These are phyloP conservation scores for Neltuma alba DNA, from an alignment of 306 rosid genomes.

Conservation along the genomic window DNA sequence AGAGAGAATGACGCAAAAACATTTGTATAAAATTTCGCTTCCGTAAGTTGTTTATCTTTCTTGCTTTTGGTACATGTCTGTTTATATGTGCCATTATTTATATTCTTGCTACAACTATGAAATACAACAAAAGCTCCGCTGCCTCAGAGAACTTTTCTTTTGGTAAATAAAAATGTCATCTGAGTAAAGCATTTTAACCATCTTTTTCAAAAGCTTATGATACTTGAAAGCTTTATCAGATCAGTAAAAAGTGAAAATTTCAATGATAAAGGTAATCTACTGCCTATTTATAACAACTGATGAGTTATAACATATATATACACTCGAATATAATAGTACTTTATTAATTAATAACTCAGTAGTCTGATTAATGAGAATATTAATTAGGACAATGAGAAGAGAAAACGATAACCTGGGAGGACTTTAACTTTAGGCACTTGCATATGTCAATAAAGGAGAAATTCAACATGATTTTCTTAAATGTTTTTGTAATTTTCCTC, in stretches of 20 bases:
- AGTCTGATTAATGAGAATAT: neutral
- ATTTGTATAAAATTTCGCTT: neutral
- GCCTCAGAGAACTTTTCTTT: slow-evolving; percentile 47
- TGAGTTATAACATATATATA: neutral
- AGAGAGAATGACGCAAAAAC: neutral
- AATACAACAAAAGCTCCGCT: neutral
- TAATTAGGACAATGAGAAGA: neutral
- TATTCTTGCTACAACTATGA: neutral
- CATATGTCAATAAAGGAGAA: too few species aligned
- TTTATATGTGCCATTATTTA: neutral
- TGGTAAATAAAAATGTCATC: slow-evolving; percentile 29
- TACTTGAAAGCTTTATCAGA: slow-evolving; percentile 39
- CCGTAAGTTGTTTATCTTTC: neutral
- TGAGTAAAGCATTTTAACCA: neutral
- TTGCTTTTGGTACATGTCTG: neutral
- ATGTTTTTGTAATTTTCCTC: slow-evolving; percentile 15
- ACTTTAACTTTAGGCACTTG: neutral
- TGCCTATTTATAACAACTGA: neutral
- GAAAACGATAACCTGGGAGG: slow-evolving; percentile 8
- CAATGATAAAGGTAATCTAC: slow-evolving; percentile 26
- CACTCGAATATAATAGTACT: neutral
- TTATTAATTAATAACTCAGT: neutral
- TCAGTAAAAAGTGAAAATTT: slow-evolving; percentile 27
- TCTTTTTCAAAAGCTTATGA: slow-evolving; percentile 40
- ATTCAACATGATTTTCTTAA: neutral